Conservation (phyloP, 805 yeast species). For the Hagleromyces aurorensis region DNA sequence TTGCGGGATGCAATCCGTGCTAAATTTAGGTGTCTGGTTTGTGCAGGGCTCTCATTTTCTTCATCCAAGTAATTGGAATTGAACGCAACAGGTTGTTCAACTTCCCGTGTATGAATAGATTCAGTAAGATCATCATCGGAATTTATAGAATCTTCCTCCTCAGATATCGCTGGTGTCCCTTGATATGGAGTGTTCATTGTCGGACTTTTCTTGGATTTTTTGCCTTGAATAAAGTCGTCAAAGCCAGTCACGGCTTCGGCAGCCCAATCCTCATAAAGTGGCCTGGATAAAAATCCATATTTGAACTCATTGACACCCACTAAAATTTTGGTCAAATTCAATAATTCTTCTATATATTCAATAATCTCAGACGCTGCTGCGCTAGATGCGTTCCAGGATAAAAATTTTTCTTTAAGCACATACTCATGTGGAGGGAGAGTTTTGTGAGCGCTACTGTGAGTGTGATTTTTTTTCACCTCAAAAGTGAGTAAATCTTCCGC, state of each 20-base stretch:
- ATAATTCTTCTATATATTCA: slow-evolving; percentile 41
- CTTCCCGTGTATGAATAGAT: slow-evolving; percentile 7
- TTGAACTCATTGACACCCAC: slow-evolving; percentile 44
- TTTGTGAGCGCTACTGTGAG: slow-evolving; percentile 3
- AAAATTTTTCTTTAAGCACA: slow-evolving; percentile 32
- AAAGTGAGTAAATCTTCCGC: slow-evolving; percentile 13
- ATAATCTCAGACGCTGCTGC: slow-evolving; percentile 44
- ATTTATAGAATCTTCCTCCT: slow-evolving; percentile 5
- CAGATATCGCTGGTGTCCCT: slow-evolving; percentile 7
- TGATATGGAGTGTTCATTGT: slow-evolving; percentile 4
- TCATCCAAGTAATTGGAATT: too few relatives aligned
- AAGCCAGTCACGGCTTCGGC: slow-evolving; percentile 35
- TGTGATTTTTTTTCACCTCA: slow-evolving; percentile 4
- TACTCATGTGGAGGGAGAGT: slow-evolving; percentile 21
- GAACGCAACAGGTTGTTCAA: slow-evolving; percentile 10
- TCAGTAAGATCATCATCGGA: slow-evolving; percentile 3
- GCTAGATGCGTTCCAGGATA: slow-evolving; percentile 46
- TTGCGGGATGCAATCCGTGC: slow-evolving; percentile 27
- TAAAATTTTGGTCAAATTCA: slow-evolving; percentile 34
- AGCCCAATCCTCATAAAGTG: slow-evolving; percentile 38
- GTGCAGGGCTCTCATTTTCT: slow-evolving; percentile 6
- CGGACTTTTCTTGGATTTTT: slow-evolving; percentile 2
- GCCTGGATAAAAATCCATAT: slow-evolving; percentile 44
- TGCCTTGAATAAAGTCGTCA: slow-evolving; percentile 21
- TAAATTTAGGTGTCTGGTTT: slow-evolving; percentile 11